Percentiles rank a stretch among this genome's conserved stretches.
These are phyloP conservation scores for Sabuloglossum arenarium DNA, from an alignment of 495 filamentous ascomycete species.

Conservation along the genomic window DNA sequence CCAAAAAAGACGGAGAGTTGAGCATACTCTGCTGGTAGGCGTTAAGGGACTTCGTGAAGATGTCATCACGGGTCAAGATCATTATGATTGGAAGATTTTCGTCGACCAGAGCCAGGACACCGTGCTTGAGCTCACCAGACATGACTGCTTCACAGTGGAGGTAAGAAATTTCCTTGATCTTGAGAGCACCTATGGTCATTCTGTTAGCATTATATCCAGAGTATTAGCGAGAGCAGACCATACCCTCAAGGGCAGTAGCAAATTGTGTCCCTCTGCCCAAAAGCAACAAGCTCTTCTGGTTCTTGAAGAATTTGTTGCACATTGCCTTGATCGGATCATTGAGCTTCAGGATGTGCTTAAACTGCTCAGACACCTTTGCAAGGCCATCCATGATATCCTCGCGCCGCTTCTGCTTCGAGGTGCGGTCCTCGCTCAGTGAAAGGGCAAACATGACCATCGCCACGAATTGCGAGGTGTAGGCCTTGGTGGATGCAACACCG, in stretches of 20 bases:
- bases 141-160: slow-evolving; percentile 99
- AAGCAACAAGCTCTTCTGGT: slow-evolving; percentile 89
- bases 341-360: slow-evolving; percentile 72
- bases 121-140: slow-evolving; percentile 97
- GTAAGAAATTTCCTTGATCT: slow-evolving; percentile 99
- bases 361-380: slow-evolving; percentile 66
- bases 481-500: slow-evolving; percentile 96
- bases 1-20: not conserved
- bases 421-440: slow-evolving; percentile 85
- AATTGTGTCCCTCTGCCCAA: slow-evolving; percentile 90
- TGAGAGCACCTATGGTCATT: slow-evolving; percentile 43
- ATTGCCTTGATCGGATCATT: slow-evolving; percentile 87
- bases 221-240: slow-evolving; percentile 8
- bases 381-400: slow-evolving; percentile 96
- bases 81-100: slow-evolving; percentile 98
- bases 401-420: slow-evolving; percentile 78
- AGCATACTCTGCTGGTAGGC: slow-evolving; percentile 87
- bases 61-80: slow-evolving; percentile 87
- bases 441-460: slow-evolving; percentile 99
- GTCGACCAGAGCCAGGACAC: slow-evolving; percentile 89
- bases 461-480: slow-evolving; percentile 96
- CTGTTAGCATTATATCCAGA: slow-evolving; percentile 7
- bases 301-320: slow-evolving; percentile 75
- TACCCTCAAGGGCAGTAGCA: slow-evolving; percentile 88
- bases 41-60: slow-evolving; percentile 94